Conservation (phyloP, 305 asterid genomes). For the Fraxinus sp. region DNA sequence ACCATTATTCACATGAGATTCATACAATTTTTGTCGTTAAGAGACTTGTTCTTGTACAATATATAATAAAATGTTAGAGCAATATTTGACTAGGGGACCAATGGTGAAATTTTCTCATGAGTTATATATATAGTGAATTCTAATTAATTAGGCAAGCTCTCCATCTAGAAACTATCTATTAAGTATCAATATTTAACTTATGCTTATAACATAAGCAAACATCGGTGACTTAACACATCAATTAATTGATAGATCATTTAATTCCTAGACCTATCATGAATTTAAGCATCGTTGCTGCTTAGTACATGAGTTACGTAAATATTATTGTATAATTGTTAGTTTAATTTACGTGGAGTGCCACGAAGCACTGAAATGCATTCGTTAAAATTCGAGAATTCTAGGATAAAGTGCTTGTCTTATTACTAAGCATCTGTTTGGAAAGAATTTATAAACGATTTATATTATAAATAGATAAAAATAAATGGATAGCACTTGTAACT, state of each 20-base stretch:
- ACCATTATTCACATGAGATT: background rate
- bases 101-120: background rate
- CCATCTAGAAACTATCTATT: background rate
- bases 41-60: background rate
- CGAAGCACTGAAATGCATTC: background rate
- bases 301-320: no score
- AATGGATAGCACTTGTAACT: no score
- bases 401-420: slow-evolving; percentile 13
- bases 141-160: background rate
- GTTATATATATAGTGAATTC: background rate
- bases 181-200: no score
- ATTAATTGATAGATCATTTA: no score
- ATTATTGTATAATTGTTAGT: background rate
- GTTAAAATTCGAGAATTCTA: background rate
- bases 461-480: no score
- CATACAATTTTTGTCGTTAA: background rate
- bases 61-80: background rate
- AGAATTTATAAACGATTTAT: background rate
- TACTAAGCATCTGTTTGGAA: background rate
- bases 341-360: background rate
- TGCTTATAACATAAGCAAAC: background rate
- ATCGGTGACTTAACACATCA: no score
- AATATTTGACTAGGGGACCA: background rate
- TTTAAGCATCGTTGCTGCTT: no score
- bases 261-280: no score